Conservation (phyloP, 148 eudicot genomes). For the Rhododendron williamsianum region DNA sequence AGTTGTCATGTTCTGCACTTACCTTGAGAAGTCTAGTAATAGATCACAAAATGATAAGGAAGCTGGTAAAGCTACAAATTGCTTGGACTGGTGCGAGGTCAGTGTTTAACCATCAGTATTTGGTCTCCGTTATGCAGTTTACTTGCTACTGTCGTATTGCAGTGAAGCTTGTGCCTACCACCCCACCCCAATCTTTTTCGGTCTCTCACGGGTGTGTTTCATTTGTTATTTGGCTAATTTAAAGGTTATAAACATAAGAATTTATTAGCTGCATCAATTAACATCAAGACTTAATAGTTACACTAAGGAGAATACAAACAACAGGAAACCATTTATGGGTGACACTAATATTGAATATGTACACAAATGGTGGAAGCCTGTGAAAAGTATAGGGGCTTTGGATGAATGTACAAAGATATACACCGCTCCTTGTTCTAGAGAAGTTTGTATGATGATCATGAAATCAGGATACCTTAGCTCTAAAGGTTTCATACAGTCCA, state of each 20-base stretch:
- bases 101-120: constrained; percentile 9
- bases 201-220: neutral
- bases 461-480: neutral
- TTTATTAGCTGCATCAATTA: neutral
- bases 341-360: neutral
- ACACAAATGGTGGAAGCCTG: neutral
- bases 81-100: constrained; percentile 77
- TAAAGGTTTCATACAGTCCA: neutral
- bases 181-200: neutral
- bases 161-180: neutral
- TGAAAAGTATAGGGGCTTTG: neutral
- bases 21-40: constrained; percentile 45
- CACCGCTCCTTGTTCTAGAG: neutral
- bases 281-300: neutral
- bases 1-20: constrained; percentile 52
- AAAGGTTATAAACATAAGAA: neutral
- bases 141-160: neutral
- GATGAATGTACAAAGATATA: neutral
- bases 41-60: constrained; percentile 34
- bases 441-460: neutral
- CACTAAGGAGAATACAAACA: neutral
- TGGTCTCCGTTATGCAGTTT: neutral
- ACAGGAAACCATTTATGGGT: neutral
- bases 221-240: neutral
- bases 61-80: constrained; percentile 28